A percentile compares a stretch with the other conserved stretches of the same genome.
These are phyloP conservation scores for Cetraspora pellucida DNA, from an alignment of 192 early-diverging fungal genomes.

Conservation along the genomic window DNA sequence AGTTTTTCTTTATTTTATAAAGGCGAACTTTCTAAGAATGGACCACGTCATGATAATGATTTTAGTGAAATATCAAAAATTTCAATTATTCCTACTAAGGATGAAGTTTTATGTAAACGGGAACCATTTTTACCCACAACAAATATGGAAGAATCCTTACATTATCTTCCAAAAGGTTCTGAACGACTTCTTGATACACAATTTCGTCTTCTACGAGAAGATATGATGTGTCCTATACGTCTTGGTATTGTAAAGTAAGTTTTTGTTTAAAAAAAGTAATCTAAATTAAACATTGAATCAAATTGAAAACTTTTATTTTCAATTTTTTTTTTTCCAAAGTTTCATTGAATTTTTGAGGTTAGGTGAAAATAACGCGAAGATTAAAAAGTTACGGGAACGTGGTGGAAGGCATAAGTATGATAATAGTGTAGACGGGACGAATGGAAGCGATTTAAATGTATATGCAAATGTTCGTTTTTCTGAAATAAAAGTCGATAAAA, in stretches of 20 bases:
- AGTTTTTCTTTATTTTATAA: background rate
- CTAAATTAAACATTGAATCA: too few species aligned
- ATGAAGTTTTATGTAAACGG: constrained; percentile 46
- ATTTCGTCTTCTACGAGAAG: constrained; percentile 63
- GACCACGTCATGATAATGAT: constrained; percentile 62
- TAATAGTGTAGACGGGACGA: background rate
- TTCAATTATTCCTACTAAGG: constrained; percentile 54
- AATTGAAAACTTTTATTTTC: too few species aligned
- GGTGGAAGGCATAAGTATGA: constrained; percentile 33
- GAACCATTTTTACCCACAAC: constrained; percentile 54
- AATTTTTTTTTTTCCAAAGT: too few species aligned
- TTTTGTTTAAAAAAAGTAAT: too few species aligned
- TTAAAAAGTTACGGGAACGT: constrained; percentile 33
- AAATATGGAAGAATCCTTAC: constrained; percentile 41
- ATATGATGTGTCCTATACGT: constrained; percentile 51
- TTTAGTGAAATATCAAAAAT: constrained; percentile 46
- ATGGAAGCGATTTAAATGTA: constrained; percentile 43
- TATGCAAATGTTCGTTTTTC: constrained; percentile 43
- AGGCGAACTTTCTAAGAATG: constrained; percentile 42
- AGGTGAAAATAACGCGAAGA: constrained; percentile 16
- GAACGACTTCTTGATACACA: constrained; percentile 57
- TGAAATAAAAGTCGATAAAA: constrained; percentile 36
- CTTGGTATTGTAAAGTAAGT: constrained; percentile 37
- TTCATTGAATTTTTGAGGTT: background rate
- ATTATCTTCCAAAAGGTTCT: constrained; percentile 51